Conservation (phyloP, 2,329 filamentous ascomycete species). For the Exophiala aquamarina region DNA sequence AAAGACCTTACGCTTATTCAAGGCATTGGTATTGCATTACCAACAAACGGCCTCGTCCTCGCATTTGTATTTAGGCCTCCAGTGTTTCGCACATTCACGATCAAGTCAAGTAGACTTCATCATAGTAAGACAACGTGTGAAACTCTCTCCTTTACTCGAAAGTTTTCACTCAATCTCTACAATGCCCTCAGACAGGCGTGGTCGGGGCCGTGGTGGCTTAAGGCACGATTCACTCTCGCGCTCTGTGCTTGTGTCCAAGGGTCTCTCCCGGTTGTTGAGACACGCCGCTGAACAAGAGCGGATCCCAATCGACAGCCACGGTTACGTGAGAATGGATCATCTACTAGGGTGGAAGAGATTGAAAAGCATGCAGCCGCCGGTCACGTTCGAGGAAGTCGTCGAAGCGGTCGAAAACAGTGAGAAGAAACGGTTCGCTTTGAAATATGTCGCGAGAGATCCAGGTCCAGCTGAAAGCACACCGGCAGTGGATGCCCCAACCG, state of each 20-base stretch:
- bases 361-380: constrained; percentile 59
- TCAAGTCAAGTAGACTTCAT: no score
- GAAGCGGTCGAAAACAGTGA: constrained; percentile 71
- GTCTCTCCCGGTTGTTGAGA: constrained; percentile 56
- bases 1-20: no score
- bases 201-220: no score
- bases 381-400: constrained; percentile 73
- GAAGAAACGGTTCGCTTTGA: constrained; percentile 87
- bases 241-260: constrained; percentile 48
- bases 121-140: no score
- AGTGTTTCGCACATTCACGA: no score
- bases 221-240: constrained; percentile 28
- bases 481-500: constrained; percentile 11
- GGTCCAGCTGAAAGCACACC: constrained; percentile 19
- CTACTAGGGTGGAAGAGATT: constrained; percentile 62
- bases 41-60: no score
- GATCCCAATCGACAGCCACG: constrained; percentile 57
- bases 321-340: constrained; percentile 61
- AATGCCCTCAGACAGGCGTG: no score
- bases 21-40: no score
- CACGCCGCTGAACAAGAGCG: constrained; percentile 63
- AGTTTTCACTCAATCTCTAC: no score
- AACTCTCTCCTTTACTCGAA: no score
- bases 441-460: constrained; percentile 45
- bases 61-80: no score